A percentile compares a stretch with the other conserved stretches of the same genome.
Conservation (phyloP, 1,284 basidiomycete genomes). For the Serendipita sp. region DNA sequence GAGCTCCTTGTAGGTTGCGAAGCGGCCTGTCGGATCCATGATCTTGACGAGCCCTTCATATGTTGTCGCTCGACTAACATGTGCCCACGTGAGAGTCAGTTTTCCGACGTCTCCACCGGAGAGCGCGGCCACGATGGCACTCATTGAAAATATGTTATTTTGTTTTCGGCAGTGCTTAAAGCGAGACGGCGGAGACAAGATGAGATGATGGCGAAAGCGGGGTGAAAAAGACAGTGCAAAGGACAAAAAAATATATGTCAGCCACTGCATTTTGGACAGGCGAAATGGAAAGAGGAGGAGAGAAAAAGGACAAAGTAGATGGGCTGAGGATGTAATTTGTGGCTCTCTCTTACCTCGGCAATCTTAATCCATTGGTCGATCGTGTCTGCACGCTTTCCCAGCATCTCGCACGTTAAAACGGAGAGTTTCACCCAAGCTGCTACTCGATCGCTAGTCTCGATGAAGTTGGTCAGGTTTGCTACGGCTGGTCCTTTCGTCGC, state of each 20-base stretch:
- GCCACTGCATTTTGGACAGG: background rate
- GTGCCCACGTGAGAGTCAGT: constrained; percentile 54
- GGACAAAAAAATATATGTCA: background rate
- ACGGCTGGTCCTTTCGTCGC: constrained; percentile 24
- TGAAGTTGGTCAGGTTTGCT: constrained; percentile 39
- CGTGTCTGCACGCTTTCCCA: constrained; percentile 40
- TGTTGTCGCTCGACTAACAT: constrained; percentile 26
- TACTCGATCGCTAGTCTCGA: constrained; percentile 44
- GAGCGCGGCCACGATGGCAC: constrained; percentile 48
- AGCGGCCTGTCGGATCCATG: constrained; percentile 44
- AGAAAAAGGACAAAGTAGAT: constrained; percentile 15
- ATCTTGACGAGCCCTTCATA: constrained; percentile 14
- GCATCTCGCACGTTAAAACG: constrained; percentile 35
- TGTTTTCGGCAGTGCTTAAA: constrained; percentile 47
- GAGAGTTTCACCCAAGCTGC: constrained; percentile 50
- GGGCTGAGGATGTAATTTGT: too few species aligned
- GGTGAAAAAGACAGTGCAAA: background rate
- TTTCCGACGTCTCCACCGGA: constrained; percentile 42
- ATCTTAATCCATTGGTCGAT: constrained; percentile 63
- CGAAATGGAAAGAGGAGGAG: background rate
- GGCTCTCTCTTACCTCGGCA: constrained; percentile 39
- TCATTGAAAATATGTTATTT: constrained; percentile 55
- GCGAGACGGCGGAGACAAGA: too few species aligned
- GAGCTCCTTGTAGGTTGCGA: constrained; percentile 39
- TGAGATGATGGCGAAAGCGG: too few species aligned